Percentiles rank a stretch among this genome's conserved stretches.
Conservation (phyloP, 2,329 filamentous ascomycete genomes). For the Verticillium klebahnii region DNA sequence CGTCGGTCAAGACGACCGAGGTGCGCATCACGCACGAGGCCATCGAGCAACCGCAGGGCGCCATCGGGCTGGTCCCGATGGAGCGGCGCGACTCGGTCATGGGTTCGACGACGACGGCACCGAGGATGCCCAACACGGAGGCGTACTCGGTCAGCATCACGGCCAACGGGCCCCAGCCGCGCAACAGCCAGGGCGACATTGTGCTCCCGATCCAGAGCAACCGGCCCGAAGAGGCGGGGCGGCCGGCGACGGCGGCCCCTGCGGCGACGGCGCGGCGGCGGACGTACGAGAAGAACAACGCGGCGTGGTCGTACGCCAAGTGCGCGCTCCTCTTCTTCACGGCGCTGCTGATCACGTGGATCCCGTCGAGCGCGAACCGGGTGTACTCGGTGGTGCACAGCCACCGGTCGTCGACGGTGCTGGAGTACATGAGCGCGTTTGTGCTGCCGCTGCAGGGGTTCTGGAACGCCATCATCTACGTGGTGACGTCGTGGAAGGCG, state of each 20-base stretch:
- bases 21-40: constrained; percentile 58
- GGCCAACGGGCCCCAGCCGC: constrained; percentile 21
- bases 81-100: constrained; percentile 18
- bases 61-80: constrained; percentile 28
- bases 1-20: constrained; percentile 54
- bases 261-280: constrained; percentile 26
- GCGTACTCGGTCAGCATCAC: constrained; percentile 42
- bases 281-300: constrained; percentile 53
- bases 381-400: constrained; percentile 64
- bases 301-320: constrained; percentile 66
- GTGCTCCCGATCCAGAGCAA: constrained; percentile 22
- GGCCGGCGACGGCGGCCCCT: constrained; percentile 17
- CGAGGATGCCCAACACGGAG: constrained; percentile 7
- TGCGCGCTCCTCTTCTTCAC: constrained; percentile 68
- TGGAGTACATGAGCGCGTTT: constrained; percentile 67
- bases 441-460: constrained; percentile 79
- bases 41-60: constrained; percentile 17
- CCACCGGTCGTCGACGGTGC: constrained; percentile 44
- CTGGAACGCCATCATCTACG: constrained; percentile 79
- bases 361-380: constrained; percentile 73
- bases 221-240: constrained; percentile 3
- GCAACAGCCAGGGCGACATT: constrained; percentile 18
- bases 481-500: constrained; percentile 62
- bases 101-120: not conserved
- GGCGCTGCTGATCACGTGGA: constrained; percentile 68